phyloP scores from a whole-genome alignment of 2,329 filamentous ascomycete species.

The Blumeria graminis region DNA sequence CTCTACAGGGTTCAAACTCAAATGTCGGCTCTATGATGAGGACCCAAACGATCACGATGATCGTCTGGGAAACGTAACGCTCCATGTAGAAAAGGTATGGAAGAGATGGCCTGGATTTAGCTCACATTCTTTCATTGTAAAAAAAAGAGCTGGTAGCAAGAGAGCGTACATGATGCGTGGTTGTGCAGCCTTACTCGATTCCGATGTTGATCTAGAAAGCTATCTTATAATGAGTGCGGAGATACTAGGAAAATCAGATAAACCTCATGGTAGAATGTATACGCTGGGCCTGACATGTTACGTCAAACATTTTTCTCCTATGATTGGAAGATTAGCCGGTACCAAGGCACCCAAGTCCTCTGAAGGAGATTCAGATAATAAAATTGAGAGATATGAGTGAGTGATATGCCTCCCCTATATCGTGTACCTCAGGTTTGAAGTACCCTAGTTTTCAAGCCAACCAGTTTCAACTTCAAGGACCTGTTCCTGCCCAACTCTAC shows the following conservation, averaged over 20 bases:
- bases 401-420: conserved; percentile 12
- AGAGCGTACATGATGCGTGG: conserved; percentile 57
- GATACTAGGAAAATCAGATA: conserved; percentile 52
- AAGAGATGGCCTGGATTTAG: conserved; percentile 46
- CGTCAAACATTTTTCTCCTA: conserved; percentile 67
- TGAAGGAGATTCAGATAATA: conserved; percentile 21
- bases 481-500: conserved; percentile 57
- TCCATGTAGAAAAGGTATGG: conserved; percentile 33
- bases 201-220: conserved; percentile 41
- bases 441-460: conserved; percentile 61
- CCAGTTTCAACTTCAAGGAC: conserved; percentile 68
- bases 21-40: conserved; percentile 75
- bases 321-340: conserved; percentile 63
- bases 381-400: conserved; percentile 53
- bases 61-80: conserved; percentile 62
- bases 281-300: conserved; percentile 54
- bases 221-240: conserved; percentile 49
- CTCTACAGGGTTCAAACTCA: conserved; percentile 54
- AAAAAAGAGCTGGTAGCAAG: conserved; percentile 71
- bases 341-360: conserved; percentile 35
- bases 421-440: neutral
- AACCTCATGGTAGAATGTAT: conserved; percentile 44
- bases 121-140: conserved; percentile 40
- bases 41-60: conserved; percentile 73
- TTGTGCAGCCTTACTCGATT: conserved; percentile 36